Percentiles rank a stretch among this genome's conserved stretches.
phyloP scores from a whole-genome alignment of 805 yeast genomes.

The Candida ficus region DNA sequence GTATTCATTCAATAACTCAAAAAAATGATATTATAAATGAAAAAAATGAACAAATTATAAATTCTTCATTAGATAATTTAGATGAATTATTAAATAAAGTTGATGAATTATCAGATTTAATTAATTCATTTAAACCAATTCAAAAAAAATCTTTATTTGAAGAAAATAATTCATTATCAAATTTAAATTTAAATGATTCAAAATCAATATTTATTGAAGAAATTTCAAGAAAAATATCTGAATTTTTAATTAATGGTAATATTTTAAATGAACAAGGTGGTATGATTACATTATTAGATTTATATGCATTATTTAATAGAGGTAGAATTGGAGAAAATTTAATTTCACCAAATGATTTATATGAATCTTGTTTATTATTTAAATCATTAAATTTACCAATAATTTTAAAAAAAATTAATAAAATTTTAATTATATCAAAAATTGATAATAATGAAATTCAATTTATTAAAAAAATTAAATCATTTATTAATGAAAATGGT shows the following conservation, averaged over 20 bases:
- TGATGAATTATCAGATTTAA: constrained; percentile 59
- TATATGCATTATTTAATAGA: constrained; percentile 60
- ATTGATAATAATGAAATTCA: constrained; percentile 30
- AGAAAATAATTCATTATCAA: constrained; percentile 10
- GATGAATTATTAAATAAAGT: constrained; percentile 76
- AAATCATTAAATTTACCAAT: constrained; percentile 56
- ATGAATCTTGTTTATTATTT: constrained; percentile 54
- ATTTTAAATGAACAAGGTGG: constrained; percentile 51
- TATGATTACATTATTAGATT: constrained; percentile 53
- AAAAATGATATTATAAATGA: constrained; percentile 48
- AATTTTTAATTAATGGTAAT: constrained; percentile 47
- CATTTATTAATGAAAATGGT: constrained; percentile 26
- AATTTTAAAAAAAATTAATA: constrained; percentile 32
- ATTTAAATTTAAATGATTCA: constrained; percentile 26
- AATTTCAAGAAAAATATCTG: constrained; percentile 74
- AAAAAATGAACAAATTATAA: constrained; percentile 56
- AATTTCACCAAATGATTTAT: constrained; percentile 64
- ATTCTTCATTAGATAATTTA: constrained; percentile 69
- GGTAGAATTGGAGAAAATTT: constrained; percentile 62
- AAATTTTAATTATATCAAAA: constrained; percentile 36
- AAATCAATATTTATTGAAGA: constrained; percentile 49
- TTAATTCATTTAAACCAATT: constrained; percentile 29
- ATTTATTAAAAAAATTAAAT: constrained; percentile 24
- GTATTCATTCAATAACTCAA: constrained; percentile 67
- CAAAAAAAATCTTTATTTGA: constrained; percentile 13